phyloP scores from a whole-genome alignment of 2,329 filamentous ascomycete species.

The Cucurbitaria berberidis region DNA sequence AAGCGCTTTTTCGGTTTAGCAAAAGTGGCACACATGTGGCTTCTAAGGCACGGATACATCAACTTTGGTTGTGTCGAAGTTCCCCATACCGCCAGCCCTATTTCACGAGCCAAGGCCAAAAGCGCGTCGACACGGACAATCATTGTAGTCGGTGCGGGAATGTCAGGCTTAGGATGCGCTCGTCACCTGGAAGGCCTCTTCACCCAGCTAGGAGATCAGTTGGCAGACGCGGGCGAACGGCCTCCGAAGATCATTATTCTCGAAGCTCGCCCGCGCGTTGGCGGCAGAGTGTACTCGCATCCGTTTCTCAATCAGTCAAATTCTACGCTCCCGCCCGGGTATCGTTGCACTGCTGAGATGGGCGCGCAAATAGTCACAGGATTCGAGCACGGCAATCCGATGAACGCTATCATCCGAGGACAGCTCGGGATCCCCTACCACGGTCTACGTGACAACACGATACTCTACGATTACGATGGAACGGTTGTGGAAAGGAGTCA shows the following conservation, averaged over 20 bases:
- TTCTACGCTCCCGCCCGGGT: slow-evolving; percentile 58
- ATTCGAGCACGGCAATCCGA: slow-evolving; percentile 91
- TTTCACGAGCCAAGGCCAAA: slow-evolving; percentile 49
- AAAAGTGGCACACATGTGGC: slow-evolving; percentile 89
- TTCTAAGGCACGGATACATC: slow-evolving; percentile 89
- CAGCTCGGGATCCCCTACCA: slow-evolving; percentile 90
- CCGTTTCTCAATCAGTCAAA: slow-evolving; percentile 66
- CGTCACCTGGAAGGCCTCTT: slow-evolving; percentile 89
- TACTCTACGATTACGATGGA: slow-evolving; percentile 85
- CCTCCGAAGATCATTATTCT: slow-evolving; percentile 78
- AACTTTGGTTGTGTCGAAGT: slow-evolving; percentile 92
- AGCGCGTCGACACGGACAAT: slow-evolving; percentile 71
- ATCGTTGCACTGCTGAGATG: slow-evolving; percentile 86
- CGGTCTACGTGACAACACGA: slow-evolving; percentile 77
- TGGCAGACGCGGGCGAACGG: slow-evolving; percentile 68
- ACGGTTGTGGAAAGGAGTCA: slow-evolving; percentile 76
- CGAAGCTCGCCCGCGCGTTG: slow-evolving; percentile 85
- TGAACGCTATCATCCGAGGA: slow-evolving; percentile 88
- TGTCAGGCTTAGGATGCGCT: slow-evolving; percentile 90
- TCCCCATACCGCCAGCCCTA: slow-evolving; percentile 53
- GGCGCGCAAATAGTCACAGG: slow-evolving; percentile 98
- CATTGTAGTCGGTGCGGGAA: slow-evolving; percentile 89
- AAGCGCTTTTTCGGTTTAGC: slow-evolving; percentile 87
- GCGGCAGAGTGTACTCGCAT: slow-evolving; percentile 92
- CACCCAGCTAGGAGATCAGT: slow-evolving; percentile 74